Base-by-base conservation (phyloP, 225 moss, liverwort and hornwort genomes). In the Bryoerythrophyllum caledonicum region DNA sequence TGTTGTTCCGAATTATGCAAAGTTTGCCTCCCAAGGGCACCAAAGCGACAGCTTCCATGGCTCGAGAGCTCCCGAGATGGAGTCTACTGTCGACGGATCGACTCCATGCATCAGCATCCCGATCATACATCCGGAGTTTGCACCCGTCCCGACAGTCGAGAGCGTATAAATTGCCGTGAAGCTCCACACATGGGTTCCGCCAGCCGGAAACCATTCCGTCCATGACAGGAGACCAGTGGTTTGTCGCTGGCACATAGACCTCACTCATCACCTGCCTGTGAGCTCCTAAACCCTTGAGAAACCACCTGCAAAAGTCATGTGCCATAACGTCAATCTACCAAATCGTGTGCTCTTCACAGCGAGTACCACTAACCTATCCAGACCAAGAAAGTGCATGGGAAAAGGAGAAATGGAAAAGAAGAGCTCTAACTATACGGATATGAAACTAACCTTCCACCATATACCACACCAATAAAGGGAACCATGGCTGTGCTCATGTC, bases 401-500 rank as follows among this genome's bases (percentile, higher is more conserved):
- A 34, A 21, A 65, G 9, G n/a, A 68, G 49, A 40, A 56, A 68
- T n/a, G 7, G 51, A 48, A 6, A 51, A 63, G n/a, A 43, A 20
- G 30, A 19, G n/a, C n/a, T n/a, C 24, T n/a, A 27, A 11, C 54
- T 71, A 28, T 67, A 28, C 23, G 27, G 27, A 65, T 67, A 43
- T 32, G 57, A 67, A 71, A 84, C 86, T 78, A 15, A 89, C 89
- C 89, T 89, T 77, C 99, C 99, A 60, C 95, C 95, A 76, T 95
- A 99, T 27, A 99, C 99, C 35, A 95, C 93, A 60, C 99, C 95
- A 73, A 99, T 99, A 79, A 95, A 99, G 44, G 99, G 95, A 72
- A 99, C 95, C 99, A 99, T 99, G n/a, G 95, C 86, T 62, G 93
- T 95, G 81, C 99, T 99, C 99, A 99, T 95, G 37, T 99, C 99